Evolutionary conservation across 106 monocot genomes (phyloP), one percentile per base, ranked within the genome.

Genomic region (Acanthochlamys bracteata): DNA sequence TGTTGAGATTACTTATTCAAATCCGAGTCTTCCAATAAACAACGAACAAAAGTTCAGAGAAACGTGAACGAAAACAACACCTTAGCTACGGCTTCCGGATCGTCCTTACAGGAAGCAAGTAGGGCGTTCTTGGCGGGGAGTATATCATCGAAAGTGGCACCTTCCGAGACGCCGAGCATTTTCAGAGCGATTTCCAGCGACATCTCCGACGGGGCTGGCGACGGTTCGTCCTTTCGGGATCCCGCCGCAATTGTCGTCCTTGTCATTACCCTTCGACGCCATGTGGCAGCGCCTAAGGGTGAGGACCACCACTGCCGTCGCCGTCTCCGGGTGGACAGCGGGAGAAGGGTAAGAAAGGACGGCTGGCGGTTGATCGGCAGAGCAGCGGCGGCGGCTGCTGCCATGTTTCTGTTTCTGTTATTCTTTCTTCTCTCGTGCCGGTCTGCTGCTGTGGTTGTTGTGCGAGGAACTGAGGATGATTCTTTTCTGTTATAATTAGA

Each of bases 61-160:
- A 49, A 4, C 3, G 49, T 49, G 49, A 49, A 49, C 2, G 6
- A 14, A 49, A 49, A 49, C 10, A 14, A 49, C 3, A 98, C 98
- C 88, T 83, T 74, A 25, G 88, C 85, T 25, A 80, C 69, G 25
- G 88, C 75, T 24, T 86, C 79, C 66, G 66, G 78, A 57, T 98
- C 92, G 20, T 79, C 98, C 81, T 86, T 83, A 64, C 83, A 92
- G 42, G 88, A 61, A 4, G 83, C 91, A 17, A 81, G 16, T 53
- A 80, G 60, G 33, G 71, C 66, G 55, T 83, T 92, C 85, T 89
- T 98, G 19, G 98, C 98, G 15, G 88, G 65, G 22, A 98, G 70
- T 58, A 98, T 83, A n/a, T 98, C 98, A 24, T 98, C 92, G 53
- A 98, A 98, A 40, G 92, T 81, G 2, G 98, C 91, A 41, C 88